Percentiles rank a stretch among this genome's conserved stretches.
Evolutionary conservation across 1,284 basidiomycete genomes (phyloP).

Genomic region (Schizopora paradoxa): DNA sequence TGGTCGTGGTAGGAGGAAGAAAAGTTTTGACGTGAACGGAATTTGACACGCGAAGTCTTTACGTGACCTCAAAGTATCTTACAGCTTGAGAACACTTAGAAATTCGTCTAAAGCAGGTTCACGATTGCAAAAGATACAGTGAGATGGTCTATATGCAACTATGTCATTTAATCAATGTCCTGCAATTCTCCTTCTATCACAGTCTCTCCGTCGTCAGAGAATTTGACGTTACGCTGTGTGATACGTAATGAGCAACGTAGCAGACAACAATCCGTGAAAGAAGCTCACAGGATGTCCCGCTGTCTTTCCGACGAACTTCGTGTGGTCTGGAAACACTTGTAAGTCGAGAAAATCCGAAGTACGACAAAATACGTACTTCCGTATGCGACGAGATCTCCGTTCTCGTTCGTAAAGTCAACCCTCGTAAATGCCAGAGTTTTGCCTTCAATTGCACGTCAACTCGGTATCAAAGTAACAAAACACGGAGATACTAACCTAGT

Average conservation of each 20-base stretch:
- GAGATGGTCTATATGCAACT: not conserved
- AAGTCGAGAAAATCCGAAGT: not conserved
- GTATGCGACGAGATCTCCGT: constrained; percentile 77
- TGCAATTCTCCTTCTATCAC: constrained; percentile 61
- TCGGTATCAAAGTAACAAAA: constrained; percentile 1
- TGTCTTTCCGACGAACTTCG: constrained; percentile 83
- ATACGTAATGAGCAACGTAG: constrained; percentile 1
- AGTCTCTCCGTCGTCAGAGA: constrained; percentile 71
- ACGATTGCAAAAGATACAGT: not conserved
- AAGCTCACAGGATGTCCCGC: constrained; percentile 52
- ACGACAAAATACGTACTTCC: constrained; percentile 56
- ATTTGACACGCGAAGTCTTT: constrained; percentile 4
- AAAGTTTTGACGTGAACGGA: not conserved
- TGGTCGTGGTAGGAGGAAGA: constrained; percentile 6
- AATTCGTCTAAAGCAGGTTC: not conserved
- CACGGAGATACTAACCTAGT: constrained; percentile 41
- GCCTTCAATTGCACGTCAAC: too few relatives aligned
- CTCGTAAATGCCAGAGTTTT: constrained; percentile 79
- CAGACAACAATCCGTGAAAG: too few relatives aligned
- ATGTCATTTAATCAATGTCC: constrained; percentile 18
- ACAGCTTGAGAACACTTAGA: too few relatives aligned
- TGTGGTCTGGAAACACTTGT: constrained; percentile 58
- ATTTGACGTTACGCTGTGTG: constrained; percentile 54
- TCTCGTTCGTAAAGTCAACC: constrained; percentile 68
- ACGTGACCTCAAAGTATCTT: too few relatives aligned